Evolutionary conservation across 768 basidiomycete species (phyloP), one percentile per base, ranked within the genome.

Genomic region (Panellus pusillus): DNA sequence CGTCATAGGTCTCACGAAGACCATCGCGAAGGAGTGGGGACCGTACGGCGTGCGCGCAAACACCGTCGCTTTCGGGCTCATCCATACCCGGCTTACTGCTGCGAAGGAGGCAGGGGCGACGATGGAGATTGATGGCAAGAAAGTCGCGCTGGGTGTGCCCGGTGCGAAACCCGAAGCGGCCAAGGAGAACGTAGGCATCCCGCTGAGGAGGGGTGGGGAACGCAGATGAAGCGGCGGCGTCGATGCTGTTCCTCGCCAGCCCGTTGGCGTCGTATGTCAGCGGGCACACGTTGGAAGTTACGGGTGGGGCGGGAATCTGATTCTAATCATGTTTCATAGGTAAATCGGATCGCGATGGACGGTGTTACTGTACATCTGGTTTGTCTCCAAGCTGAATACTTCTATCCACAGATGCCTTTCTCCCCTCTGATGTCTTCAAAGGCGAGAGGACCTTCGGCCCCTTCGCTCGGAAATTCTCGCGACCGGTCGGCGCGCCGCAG

Each of bases 21-120:
- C 91, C 37, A 83, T 90, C 59, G 84, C 85, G 44, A 93, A 93
- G 67, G 91, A 93, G 66, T 93, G 91, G 91, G 91, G 91, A 28
- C 70, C 75, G 4, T 91, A 86, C 69, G 86, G 85, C 60, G 89
- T 92, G 18, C 87, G 91, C 45, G 87, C 87, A 24, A 92, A 93
- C 72, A 86, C 86, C 3, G 71, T 93, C 39, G 90, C 90, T 4
- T 92, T 81, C 61, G 89, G 91, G 20, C 74, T 84, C 41, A 83
- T 93, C 42, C 81, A 87, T 62, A 93, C 91, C 2, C 75, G 88
- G 45, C 72, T 93, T 65, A 93, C 91, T 0, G 83, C 82, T 5
- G 78, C 88, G 1, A 93, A 93, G 70, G 91, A 92, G 63, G 78
- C 74, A 2, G 91, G 91, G 39, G 85, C 68, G 47, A 76, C 77